A percentile compares a stretch with the other conserved stretches of the same genome.
phyloP scores from a whole-genome alignment of 2,329 filamentous ascomycete genomes.

The Pseudogymnoascus sp. region DNA sequence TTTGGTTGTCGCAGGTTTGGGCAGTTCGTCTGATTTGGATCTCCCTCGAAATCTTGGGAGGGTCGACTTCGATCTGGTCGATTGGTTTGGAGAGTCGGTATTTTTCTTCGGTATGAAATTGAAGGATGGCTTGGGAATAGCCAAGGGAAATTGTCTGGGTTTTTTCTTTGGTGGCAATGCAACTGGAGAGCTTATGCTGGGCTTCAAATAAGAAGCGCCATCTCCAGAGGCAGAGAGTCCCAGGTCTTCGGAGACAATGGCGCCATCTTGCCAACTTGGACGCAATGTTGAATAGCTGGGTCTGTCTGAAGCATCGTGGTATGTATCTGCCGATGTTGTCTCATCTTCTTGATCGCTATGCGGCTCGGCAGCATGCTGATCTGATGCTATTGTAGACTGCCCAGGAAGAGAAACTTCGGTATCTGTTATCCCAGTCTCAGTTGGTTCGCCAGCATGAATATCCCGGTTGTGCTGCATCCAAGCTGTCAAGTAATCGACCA shows the following conservation, averaged over 20 bases:
- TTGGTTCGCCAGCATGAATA: not conserved
- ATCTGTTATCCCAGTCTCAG: not conserved
- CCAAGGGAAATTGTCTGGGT: not conserved
- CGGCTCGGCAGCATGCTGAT: not conserved
- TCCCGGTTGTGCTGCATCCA: not conserved
- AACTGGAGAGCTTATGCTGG: not conserved
- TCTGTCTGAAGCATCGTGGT: not conserved
- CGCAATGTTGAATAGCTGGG: not conserved
- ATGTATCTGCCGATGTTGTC: not conserved
- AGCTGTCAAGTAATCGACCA: not conserved
- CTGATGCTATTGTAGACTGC: not conserved
- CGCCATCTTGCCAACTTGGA: not conserved
- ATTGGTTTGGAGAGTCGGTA: not conserved
- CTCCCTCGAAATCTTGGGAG: not conserved
- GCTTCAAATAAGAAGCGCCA: not conserved
- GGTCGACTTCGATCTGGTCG: not conserved
- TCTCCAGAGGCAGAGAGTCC: not conserved
- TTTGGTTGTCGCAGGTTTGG: not conserved
- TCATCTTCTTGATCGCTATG: not conserved
- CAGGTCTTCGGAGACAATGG: not conserved
- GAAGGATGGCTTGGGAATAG: not conserved
- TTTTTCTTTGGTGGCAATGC: not conserved
- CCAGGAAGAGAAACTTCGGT: not conserved
- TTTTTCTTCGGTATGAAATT: not conserved
- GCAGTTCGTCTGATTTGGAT: not conserved